Percentiles rank a stretch among this genome's conserved stretches.
Conservation (phyloP, 2,329 filamentous ascomycete genomes). For the Phialophora verrucosa region DNA sequence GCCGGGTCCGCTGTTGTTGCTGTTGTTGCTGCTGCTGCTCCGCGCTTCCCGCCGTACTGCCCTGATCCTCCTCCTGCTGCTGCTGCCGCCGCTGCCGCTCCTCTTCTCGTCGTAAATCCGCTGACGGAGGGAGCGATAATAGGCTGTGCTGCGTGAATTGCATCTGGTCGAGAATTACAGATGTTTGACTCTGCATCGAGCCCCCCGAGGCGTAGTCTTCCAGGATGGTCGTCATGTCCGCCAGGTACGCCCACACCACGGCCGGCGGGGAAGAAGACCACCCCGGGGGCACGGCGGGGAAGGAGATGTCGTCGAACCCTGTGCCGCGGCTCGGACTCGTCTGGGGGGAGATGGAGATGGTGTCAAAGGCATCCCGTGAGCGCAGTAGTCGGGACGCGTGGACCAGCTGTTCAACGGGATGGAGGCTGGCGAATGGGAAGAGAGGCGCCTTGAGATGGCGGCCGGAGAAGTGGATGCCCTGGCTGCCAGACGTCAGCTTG, state of each 20-base stretch:
- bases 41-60: neutral
- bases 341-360: neutral
- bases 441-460: constrained; percentile 1
- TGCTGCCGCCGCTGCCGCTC: too few species aligned
- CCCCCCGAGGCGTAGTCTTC: constrained; percentile 4
- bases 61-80: neutral
- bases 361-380: neutral
- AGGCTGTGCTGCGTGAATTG: constrained; percentile 4
- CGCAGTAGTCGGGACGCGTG: neutral
- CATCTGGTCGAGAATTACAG: neutral
- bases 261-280: neutral
- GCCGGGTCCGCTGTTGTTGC: neutral
- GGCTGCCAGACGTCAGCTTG: neutral
- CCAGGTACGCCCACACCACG: neutral
- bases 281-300: neutral
- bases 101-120: neutral
- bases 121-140: neutral
- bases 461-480: constrained; percentile 5
- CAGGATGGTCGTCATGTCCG: constrained; percentile 5
- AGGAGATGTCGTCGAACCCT: neutral
- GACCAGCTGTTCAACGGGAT: neutral
- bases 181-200: neutral
- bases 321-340: neutral
- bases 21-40: neutral
- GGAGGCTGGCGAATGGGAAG: constrained; percentile 4